These are phyloP conservation scores for Funneliformis geosporum DNA, from an alignment of 192 early-diverging fungal genomes.

Conservation along the genomic window DNA sequence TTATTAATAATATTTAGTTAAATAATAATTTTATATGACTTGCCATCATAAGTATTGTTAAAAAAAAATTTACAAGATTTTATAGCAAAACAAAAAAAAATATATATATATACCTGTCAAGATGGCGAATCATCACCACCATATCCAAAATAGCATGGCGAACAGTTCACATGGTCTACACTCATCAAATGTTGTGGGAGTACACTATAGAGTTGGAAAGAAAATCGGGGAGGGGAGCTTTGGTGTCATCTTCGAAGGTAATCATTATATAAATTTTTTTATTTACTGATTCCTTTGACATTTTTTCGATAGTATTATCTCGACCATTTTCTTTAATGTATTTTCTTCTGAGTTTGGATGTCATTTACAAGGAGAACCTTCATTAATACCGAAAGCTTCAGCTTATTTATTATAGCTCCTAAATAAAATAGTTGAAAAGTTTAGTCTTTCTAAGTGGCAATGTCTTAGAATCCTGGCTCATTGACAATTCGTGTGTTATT, in stretches of 20 bases:
- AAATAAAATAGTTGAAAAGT: background rate
- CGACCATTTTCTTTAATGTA: background rate
- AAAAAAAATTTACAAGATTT: background rate
- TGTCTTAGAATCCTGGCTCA: background rate
- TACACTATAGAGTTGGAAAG: slow-evolving; percentile 93
- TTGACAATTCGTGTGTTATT: no score
- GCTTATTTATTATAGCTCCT: background rate
- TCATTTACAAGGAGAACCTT: background rate
- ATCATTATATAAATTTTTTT: background rate
- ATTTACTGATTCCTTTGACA: background rate
- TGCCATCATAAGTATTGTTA: background rate
- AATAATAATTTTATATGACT: background rate
- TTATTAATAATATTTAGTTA: background rate
- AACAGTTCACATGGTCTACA: slow-evolving; percentile 42
- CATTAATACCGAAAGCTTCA: background rate
- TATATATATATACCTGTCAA: background rate
- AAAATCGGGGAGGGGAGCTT: slow-evolving; percentile 98
- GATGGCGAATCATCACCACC: slow-evolving; percentile 31
- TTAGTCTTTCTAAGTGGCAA: background rate
- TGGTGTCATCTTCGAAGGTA: slow-evolving; percentile 99
- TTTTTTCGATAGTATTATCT: no score
- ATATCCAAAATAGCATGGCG: slow-evolving; percentile 28
- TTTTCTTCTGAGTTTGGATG: slow-evolving; percentile 9
- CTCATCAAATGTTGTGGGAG: slow-evolving; percentile 87
- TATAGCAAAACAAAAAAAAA: background rate